Evolutionary conservation across 768 basidiomycete species (phyloP).

Genomic region (Mycena sanguinolenta): DNA sequence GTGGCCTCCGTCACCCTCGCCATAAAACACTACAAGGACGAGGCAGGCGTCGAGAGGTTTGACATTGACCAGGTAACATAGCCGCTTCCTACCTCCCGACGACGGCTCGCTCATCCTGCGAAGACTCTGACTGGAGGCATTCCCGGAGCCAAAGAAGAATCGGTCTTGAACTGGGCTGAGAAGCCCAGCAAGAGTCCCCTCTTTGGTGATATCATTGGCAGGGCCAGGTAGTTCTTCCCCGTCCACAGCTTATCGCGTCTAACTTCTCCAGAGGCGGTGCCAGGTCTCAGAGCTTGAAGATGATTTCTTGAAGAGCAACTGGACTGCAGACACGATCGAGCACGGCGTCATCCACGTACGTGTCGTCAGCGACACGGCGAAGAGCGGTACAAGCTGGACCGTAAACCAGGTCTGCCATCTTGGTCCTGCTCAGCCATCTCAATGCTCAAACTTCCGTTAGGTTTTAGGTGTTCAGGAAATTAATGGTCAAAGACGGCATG

Average conservation of each 20-base stretch:
- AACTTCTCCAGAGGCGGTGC: conserved; percentile 52
- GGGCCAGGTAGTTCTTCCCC: conserved; percentile 44
- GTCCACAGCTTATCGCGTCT: not conserved
- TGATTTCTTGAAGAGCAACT: conserved; percentile 56
- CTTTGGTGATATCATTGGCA: conserved; percentile 72
- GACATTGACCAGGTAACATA: conserved; percentile 67
- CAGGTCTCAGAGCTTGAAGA: conserved; percentile 61
- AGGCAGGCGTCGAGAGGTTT: conserved; percentile 71
- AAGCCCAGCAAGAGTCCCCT: conserved; percentile 66
- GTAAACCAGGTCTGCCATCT: conserved; percentile 66
- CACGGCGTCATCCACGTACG: conserved; percentile 60
- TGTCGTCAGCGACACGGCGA: conserved; percentile 65
- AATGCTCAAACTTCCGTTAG: conserved; percentile 40
- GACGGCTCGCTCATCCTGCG: conserved; percentile 39
- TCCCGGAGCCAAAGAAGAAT: conserved; percentile 66
- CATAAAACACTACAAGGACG: conserved; percentile 77
- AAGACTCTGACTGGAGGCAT: conserved; percentile 73
- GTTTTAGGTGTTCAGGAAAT: conserved; percentile 77
- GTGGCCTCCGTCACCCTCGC: conserved; percentile 69
- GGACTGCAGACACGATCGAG: conserved; percentile 58
- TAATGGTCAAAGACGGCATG: conserved; percentile 71
- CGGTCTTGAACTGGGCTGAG: conserved; percentile 69
- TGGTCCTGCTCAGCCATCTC: not conserved
- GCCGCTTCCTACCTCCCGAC: too few relatives aligned
- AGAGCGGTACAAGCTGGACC: conserved; percentile 60